Evolutionary conservation across 306 rosid genomes (phyloP).

Genomic region (Fagus crenata): DNA sequence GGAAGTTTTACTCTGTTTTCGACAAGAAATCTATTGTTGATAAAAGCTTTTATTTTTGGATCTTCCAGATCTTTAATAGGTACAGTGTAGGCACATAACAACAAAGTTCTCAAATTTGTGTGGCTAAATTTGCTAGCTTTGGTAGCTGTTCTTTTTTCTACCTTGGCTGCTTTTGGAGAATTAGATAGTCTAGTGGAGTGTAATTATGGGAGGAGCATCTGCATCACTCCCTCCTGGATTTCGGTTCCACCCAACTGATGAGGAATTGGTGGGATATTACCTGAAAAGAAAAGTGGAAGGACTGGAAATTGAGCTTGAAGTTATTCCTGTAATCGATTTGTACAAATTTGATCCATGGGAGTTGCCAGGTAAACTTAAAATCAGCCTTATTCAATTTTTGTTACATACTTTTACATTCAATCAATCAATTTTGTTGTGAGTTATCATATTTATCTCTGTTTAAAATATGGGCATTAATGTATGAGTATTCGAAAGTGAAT

Average conservation of each 20-base stretch:
- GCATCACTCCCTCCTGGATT: slow-evolving; percentile 82
- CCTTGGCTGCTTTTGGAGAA: neutral
- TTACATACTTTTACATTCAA: neutral
- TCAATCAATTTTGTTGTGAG: neutral
- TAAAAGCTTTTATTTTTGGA: slow-evolving; percentile 80
- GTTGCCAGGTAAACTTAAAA: slow-evolving; percentile 67
- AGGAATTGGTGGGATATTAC: slow-evolving; percentile 79
- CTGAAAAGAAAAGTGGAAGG: slow-evolving; percentile 76
- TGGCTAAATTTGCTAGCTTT: neutral
- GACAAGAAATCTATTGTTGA: slow-evolving; percentile 49
- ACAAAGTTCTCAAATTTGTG: neutral
- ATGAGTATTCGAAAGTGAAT: neutral
- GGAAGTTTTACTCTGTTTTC: slow-evolving; percentile 52
- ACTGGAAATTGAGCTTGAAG: slow-evolving; percentile 85
- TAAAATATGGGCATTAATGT: neutral
- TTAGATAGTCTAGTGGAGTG: slow-evolving; percentile 16
- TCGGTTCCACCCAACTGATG: slow-evolving; percentile 89
- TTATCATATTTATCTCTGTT: neutral
- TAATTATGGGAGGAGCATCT: slow-evolving; percentile 49
- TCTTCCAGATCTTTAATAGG: slow-evolving; percentile 66
- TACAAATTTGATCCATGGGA: slow-evolving; percentile 97
- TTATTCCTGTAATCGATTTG: slow-evolving; percentile 79
- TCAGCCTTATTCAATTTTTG: slow-evolving; percentile 11
- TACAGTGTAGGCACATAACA: slow-evolving; percentile 54
- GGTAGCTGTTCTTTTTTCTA: neutral